A percentile compares a stretch with the other conserved stretches of the same genome.
Conservation (phyloP, 2,329 filamentous ascomycete genomes). For the Aspergillus sp. region DNA sequence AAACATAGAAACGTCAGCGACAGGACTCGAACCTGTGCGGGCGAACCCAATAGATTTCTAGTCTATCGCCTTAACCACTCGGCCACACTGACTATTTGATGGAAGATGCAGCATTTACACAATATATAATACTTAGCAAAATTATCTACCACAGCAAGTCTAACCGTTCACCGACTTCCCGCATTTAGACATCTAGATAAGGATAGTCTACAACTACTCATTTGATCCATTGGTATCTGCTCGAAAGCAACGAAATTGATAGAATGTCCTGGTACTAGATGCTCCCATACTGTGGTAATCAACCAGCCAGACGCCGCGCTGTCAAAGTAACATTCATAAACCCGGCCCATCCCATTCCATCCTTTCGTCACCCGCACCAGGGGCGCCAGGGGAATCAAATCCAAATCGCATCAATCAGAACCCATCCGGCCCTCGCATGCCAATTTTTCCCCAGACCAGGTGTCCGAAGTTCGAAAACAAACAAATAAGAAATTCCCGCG, state of each 20-base stretch:
- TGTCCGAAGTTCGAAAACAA: not conserved
- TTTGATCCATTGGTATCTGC: not conserved
- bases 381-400: not conserved
- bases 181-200: too few relatives aligned
- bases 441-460: not conserved
- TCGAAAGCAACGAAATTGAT: not conserved
- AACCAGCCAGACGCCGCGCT: constrained; percentile 1
- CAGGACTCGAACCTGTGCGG: constrained; percentile 22
- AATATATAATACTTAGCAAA: too few relatives aligned
- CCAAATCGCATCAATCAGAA: not conserved
- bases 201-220: not conserved
- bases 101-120: not conserved
- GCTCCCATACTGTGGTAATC: not conserved
- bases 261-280: not conserved
- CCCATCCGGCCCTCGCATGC: not conserved
- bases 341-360: not conserved
- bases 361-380: not conserved
- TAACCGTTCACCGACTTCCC: too few relatives aligned
- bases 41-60: constrained; percentile 18
- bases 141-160: too few relatives aligned
- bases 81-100: constrained; percentile 2
- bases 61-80: constrained; percentile 6
- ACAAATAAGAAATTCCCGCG: not conserved
- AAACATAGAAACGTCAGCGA: constrained; percentile 35
- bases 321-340: not conserved